Base-by-base conservation (phyloP, 352 stramenopile species). In the Globisporangium solare region DNA sequence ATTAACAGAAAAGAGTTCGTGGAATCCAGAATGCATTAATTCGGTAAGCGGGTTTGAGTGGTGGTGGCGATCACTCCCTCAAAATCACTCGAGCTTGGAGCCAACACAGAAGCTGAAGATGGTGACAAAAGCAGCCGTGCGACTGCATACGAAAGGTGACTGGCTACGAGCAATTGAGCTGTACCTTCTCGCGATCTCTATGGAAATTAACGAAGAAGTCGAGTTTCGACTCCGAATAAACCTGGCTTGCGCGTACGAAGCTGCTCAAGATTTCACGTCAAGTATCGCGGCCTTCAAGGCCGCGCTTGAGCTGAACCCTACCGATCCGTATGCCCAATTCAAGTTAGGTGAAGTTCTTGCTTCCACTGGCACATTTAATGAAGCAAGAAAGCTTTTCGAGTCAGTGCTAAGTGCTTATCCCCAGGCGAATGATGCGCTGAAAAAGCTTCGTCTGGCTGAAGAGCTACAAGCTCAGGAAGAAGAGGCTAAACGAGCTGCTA, bases 1-100 rank as follows among this genome's bases (percentile, higher is more conserved):
- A 10, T 37, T 85, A 3, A 85, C 74, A 0, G 69, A 88, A 7
- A 87, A 85, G 51, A 85, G 81, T 54, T 80, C 71, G 35, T 89
- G 79, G 79, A 83, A 86, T 51, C 76, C 79, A 4, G 76, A 89
- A 35, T 82, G 73, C 46, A 86, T 92, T 40, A 87, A 87, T 45
- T 89, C 76, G 0, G 82, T 88, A 20, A 88, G 77, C 50, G 77
- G 82, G 3, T 90, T 90, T 55, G 77, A 89, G 53, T 92, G 82
- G 82, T 92, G 76, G 77, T 90, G 82, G 82, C 67, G 82, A 6
- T 89, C 82, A 22, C 64, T 92, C 0, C 82, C 82, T 12, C 68
- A 74, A 43, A 70, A 87, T 45, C 79, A 92, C 53, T 37, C 72
- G 0, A 83, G 55, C 47, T 59, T 92, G 12, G 74, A 87, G 46